Base-by-base conservation (phyloP, 2,329 filamentous ascomycete genomes). In the Talaromyces amestolkiae region DNA sequence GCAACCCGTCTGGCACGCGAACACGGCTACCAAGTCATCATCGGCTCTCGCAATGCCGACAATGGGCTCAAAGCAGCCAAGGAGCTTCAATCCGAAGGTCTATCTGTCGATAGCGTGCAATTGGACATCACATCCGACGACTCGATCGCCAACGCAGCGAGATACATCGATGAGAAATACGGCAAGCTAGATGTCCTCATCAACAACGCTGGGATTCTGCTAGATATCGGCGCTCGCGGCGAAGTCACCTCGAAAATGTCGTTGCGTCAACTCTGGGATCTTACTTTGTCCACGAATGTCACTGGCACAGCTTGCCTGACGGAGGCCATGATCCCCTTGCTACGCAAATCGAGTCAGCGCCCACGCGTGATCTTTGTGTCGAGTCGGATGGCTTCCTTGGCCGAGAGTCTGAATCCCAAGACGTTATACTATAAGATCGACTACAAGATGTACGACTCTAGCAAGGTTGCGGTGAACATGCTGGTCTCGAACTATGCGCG, bases 381-480 rank as follows among this genome's bases (percentile, higher is more conserved):
- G 15, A 75, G 73, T 10, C 69, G 64, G 1, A 68, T 76, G 7
- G 79, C 78, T 2, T 76, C 73, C n/a, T 47, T 68, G 7, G 70
- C 72, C 27, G 64, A 68, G 13, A 66, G 74, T 0, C 64, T 68
- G 2, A 73, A 79, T 63, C 70, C 71, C 54, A 68, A 65, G 0
- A 74, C 67, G 0, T 8, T 53, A 0, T 66, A 58, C 49, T 79
- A 79, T 58, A 65, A 65, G 1, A 67, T 69, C 17, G 77, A 79
- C 31, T 75, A 74, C 65, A 76, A 73, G 62, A 69, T 71, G 2
- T 82, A 82, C 54, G 70, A 76, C 24, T 68, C 73, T 3, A 80
- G 78, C 70, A 82, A 82, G 64, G 76, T 79, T 1, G 80, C 78
- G 0, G 47, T 81, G 10, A 78, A 81, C 39, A 79, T 80, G 73